Evolutionary conservation across 2,329 filamentous ascomycete genomes (phyloP), one percentile per base, ranked within the genome.

Genomic region (Hymenoscyphus salicellus): DNA sequence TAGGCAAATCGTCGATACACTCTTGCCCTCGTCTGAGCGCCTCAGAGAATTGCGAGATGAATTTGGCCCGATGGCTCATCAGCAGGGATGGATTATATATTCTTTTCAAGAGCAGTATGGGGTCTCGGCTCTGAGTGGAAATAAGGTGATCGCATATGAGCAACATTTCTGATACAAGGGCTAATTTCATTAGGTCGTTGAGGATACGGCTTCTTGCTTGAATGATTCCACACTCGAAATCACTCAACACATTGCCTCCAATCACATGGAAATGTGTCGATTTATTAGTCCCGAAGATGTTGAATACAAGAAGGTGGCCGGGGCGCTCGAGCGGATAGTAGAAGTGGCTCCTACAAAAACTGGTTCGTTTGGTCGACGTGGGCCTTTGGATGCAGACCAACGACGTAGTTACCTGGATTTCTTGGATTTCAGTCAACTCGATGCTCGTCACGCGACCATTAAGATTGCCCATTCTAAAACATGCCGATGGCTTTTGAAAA

Each of bases 401-500:
- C 23, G 62, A 55, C 28, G 49, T 30, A 33, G 14, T 20, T 30
- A 76, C 26, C 33, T 80, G 0, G 63, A 77, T 0, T 77, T 74
- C 0, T 64, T 81, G 0, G 33, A 43, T n/a, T 81, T 80, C 32
- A 69, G 77, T 0, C 72, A 79, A 8, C 76, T 80, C 0, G 73
- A 79, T 64, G 66, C 72, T 28, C 77, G 78, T 0, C 75, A 76
- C 4, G 62, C 64, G 0, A 76, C 62, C 0, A 79, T 82, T 30
- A 77, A 75, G 30, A 65, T 63, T 0, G 78, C 79, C 0, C 71
- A 80, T 58, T 60, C 64, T 0, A 74, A 74, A 7, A 79, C 79
- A 0, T 81, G 78, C 62, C 66, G 72, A 64, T 82, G 80, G 80
- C 63, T 82, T 0, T 65, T 79, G 0, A 63, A 73, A 1, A 69